These are phyloP conservation scores for Vanrija sp. DNA, from an alignment of 1,284 basidiomycete species.

Conservation along the genomic window DNA sequence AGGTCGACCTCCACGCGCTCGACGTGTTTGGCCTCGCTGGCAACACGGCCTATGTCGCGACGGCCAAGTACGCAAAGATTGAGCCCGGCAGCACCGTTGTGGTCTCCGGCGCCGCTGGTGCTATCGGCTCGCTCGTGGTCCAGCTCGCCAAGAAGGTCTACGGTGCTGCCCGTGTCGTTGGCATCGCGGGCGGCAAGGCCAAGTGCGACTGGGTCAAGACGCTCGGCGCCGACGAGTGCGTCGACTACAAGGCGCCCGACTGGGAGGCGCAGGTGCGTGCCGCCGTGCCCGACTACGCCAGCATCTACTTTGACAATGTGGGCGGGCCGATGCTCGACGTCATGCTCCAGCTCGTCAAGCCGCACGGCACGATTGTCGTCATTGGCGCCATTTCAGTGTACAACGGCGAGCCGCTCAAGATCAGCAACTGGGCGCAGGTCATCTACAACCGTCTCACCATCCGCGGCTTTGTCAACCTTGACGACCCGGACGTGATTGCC, in stretches of 20 bases:
- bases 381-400: constrained; percentile 45
- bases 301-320: constrained; percentile 49
- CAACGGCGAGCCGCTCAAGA: constrained; percentile 18
- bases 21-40: constrained; percentile 29
- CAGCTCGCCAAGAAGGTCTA: constrained; percentile 47
- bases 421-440: constrained; percentile 39
- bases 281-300: constrained; percentile 26
- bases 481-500: constrained; percentile 22
- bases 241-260: constrained; percentile 51
- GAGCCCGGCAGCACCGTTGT: constrained; percentile 44
- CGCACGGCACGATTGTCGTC: constrained; percentile 48
- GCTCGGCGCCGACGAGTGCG: constrained; percentile 52
- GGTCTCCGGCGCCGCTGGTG: constrained; percentile 48
- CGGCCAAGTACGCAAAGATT: constrained; percentile 40
- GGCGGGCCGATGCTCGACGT: constrained; percentile 49
- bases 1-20: constrained; percentile 1
- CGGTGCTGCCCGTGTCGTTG: constrained; percentile 51
- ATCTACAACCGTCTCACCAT: constrained; percentile 49
- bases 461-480: constrained; percentile 41
- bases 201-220: constrained; percentile 52
- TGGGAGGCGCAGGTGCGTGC: constrained; percentile 3
- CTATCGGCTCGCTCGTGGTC: constrained; percentile 34
- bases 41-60: constrained; percentile 20
- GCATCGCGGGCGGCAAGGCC: constrained; percentile 52
- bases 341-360: constrained; percentile 43